These are phyloP conservation scores for Gleditsia sinensis DNA, from an alignment of 306 rosid genomes.

Conservation along the genomic window DNA sequence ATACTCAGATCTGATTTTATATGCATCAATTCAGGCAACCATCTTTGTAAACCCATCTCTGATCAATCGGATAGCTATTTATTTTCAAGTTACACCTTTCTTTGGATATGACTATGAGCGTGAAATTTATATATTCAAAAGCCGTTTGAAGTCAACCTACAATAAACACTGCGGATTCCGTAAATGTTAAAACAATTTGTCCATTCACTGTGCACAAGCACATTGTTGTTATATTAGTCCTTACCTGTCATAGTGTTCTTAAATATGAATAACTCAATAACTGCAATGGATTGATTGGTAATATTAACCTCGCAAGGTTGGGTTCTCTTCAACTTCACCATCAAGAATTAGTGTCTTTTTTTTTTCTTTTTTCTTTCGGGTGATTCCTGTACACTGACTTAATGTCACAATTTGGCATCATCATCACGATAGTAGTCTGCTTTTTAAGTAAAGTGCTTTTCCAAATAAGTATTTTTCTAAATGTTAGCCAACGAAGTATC, in stretches of 20 bases:
- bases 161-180: background rate
- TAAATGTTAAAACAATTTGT: background rate
- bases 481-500: background rate
- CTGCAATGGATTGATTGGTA: background rate
- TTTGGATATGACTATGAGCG: background rate
- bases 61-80: background rate
- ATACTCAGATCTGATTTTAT: slow-evolving; percentile 32
- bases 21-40: background rate
- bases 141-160: background rate
- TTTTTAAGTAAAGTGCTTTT: background rate
- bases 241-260: background rate
- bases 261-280: background rate
- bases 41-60: background rate
- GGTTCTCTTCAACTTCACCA: background rate
- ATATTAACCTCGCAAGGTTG: background rate
- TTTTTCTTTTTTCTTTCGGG: background rate
- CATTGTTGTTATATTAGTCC: background rate
- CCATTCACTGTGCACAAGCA: background rate
- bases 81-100: background rate
- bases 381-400: background rate
- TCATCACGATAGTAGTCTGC: no score
- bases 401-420: no score
- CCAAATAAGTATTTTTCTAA: background rate
- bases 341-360: background rate
- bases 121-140: background rate